phyloP scores from a whole-genome alignment of 371 early-diverging fungal genomes.

The Basidiobolus meristosporus region DNA sequence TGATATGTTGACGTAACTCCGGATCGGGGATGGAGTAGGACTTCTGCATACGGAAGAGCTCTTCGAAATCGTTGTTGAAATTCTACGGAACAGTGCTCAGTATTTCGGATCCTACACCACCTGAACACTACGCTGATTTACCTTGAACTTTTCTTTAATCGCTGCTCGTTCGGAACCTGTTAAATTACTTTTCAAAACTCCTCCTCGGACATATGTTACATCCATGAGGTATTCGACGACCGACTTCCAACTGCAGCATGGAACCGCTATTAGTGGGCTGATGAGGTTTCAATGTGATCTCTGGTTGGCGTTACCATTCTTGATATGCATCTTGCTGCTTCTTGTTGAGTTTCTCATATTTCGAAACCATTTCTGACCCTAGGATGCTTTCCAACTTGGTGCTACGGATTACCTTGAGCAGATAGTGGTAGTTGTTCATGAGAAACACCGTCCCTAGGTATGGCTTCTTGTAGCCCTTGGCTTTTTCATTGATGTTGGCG shows the following conservation, averaged over 20 bases:
- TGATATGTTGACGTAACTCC: constrained; percentile 46
- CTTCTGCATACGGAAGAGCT: constrained; percentile 44
- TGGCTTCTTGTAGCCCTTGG: constrained; percentile 57
- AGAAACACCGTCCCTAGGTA: constrained; percentile 49
- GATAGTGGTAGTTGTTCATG: constrained; percentile 65
- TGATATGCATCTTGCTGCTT: constrained; percentile 36
- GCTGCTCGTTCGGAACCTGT: constrained; percentile 41
- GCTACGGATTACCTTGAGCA: constrained; percentile 40
- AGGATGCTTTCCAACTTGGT: constrained; percentile 23
- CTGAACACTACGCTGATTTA: constrained; percentile 3
- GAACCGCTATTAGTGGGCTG: background rate
- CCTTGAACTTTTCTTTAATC: constrained; percentile 69
- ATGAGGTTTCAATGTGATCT: background rate
- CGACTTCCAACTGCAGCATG: constrained; percentile 33
- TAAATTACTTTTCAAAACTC: constrained; percentile 33
- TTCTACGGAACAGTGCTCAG: constrained; percentile 10
- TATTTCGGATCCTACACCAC: background rate
- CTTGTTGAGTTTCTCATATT: constrained; percentile 37
- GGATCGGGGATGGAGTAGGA: constrained; percentile 65
- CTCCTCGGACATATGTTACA: constrained; percentile 45
- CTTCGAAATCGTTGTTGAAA: constrained; percentile 72
- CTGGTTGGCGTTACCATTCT: constrained; percentile 10
- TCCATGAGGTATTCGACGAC: constrained; percentile 54
- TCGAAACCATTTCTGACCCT: constrained; percentile 20
- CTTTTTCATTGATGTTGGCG: constrained; percentile 34